Evolutionary conservation across 345 rosid genomes (phyloP).

Genomic region (Turritis glabra): DNA sequence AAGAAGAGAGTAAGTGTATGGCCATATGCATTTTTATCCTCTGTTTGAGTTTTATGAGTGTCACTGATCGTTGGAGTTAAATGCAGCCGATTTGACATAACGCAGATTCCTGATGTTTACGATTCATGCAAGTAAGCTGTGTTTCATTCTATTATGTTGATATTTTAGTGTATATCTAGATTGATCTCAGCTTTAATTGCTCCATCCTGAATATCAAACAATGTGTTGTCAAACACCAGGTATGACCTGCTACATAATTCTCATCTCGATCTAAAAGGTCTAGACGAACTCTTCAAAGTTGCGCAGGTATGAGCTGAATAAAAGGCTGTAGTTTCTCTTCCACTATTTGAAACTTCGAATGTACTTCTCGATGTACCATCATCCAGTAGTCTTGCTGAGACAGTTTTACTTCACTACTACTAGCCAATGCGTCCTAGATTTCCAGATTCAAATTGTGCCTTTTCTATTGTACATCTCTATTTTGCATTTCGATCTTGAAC

Average conservation of each 20-base stretch:
- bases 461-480: neutral
- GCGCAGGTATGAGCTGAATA: conserved; percentile 67
- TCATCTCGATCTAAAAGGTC: conserved; percentile 85
- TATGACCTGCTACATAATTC: conserved; percentile 97
- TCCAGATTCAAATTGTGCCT: neutral
- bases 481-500: conserved; percentile 6
- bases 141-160: conserved; percentile 3
- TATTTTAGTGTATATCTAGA: neutral
- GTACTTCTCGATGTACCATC: neutral
- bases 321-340: conserved; percentile 8
- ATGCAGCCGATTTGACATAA: conserved; percentile 91
- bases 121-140: conserved; percentile 99
- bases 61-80: conserved; percentile 36
- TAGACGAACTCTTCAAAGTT: conserved; percentile 87
- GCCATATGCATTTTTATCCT: conserved; percentile 10
- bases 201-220: conserved; percentile 11
- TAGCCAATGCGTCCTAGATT: conserved; percentile 1
- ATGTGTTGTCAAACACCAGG: conserved; percentile 43
- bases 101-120: conserved; percentile 98
- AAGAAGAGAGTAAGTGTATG: conserved; percentile 76
- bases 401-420: neutral
- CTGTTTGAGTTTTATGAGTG: neutral
- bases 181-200: neutral
- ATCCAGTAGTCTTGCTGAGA: neutral
- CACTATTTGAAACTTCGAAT: neutral